Evolutionary conservation across 345 rosid genomes (phyloP), one percentile per base, ranked within the genome.

Genomic region (Fremontodendron californicum): DNA sequence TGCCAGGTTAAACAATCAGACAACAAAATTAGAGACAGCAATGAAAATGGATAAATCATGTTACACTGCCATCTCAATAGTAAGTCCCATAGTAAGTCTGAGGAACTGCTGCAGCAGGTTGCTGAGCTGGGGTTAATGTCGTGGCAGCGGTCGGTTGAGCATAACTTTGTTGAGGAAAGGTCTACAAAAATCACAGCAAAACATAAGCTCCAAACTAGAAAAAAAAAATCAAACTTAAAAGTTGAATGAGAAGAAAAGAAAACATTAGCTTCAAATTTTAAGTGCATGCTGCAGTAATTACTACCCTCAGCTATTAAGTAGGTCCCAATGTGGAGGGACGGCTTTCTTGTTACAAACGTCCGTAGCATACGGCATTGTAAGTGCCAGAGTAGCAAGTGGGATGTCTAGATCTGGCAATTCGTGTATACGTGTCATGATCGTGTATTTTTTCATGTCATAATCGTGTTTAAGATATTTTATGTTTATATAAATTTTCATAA

Each of bases 41-140:
- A 42, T 5, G 39, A 60, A 58, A 60, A 2, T 18, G 11, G 68
- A 27, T 5, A 33, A n/a, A 19, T 11, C 45, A 12, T 48, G 45
- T 16, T 46, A 46, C 1, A 13, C 12, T 57, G 48, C 69, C 55
- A 57, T 33, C 73, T 86, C 85, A 90, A 79, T 90, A 90, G 81
- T 88, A 89, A 69, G 77, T 70, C 33, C 90, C 91, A 62, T 88
- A 90, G 66, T 90, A 93, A 2, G 88, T 85, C 85, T 92, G 98
- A 2, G 93, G 82, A 21, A 71, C 90, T 16, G 91, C 8, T 29
- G 90, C n/a, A 9, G 89, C 86, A 2, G 90, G 83, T 78, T 85
- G 92, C 80, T 87, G 95, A 0, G 83, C 80, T 3, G 92, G 89
- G 8, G 88, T 79, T 79, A 86, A 60, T 2, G 85, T 68, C 11